Evolutionary conservation across 768 basidiomycete genomes (phyloP).

Genomic region (Agrocybe praecox): DNA sequence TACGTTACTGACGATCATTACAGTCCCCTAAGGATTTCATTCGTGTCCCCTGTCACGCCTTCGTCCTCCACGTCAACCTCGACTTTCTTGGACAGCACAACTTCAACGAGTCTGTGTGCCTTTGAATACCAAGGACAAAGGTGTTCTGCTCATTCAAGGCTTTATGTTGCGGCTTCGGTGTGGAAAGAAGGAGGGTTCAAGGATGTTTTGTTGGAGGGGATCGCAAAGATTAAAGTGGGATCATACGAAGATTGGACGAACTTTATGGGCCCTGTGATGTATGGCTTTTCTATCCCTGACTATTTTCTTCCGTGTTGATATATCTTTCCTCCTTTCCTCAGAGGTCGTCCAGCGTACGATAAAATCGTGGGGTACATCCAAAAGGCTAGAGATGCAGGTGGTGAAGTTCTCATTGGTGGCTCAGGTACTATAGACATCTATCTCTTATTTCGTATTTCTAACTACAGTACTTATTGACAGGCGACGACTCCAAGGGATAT

Average conservation of each 20-base stretch:
- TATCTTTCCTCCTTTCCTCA: slow-evolving; percentile 27
- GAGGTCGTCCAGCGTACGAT: slow-evolving; percentile 86
- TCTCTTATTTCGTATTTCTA: no score
- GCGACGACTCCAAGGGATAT: slow-evolving; percentile 90
- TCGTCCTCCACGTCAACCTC: no score
- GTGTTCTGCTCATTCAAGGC: slow-evolving; percentile 90
- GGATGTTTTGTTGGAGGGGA: slow-evolving; percentile 71
- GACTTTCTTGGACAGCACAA: no score
- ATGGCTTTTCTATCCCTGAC: no score
- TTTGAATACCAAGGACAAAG: slow-evolving; percentile 99
- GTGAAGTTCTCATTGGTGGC: slow-evolving; percentile 88
- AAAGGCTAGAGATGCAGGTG: slow-evolving; percentile 88
- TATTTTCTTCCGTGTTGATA: not conserved
- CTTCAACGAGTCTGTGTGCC: slow-evolving; percentile 83
- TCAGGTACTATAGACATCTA: slow-evolving; percentile 45
- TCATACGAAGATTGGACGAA: slow-evolving; percentile 71
- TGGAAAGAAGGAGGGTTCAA: slow-evolving; percentile 88
- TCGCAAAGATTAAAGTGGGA: slow-evolving; percentile 87
- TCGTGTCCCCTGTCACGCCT: no score
- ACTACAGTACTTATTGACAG: no score
- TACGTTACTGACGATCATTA: no score
- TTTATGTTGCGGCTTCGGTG: slow-evolving; percentile 83
- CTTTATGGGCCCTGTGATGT: slow-evolving; percentile 99
- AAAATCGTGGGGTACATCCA: slow-evolving; percentile 84
- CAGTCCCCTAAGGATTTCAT: no score